phyloP scores from a whole-genome alignment of 148 eudicot genomes.

The Camellia lanceoleosa region DNA sequence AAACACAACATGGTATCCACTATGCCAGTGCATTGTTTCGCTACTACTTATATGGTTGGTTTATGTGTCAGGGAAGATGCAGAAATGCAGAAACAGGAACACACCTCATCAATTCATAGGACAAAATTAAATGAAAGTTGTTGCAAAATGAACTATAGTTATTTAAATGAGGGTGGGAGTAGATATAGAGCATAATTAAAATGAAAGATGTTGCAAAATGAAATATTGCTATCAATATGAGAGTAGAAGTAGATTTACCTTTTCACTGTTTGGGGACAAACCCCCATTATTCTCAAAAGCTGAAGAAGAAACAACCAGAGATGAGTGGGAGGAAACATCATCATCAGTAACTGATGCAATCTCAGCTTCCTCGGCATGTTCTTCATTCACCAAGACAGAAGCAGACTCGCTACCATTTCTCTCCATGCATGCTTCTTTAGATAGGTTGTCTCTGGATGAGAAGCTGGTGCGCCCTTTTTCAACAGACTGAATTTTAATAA shows the following conservation, averaged over 20 bases:
- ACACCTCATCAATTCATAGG: not conserved
- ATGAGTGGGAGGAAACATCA: slow-evolving; percentile 77
- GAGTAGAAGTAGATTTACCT: slow-evolving; percentile 35
- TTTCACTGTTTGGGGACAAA: slow-evolving; percentile 35
- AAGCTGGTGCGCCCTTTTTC: slow-evolving; percentile 50
- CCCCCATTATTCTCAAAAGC: slow-evolving; percentile 43
- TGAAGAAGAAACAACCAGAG: slow-evolving; percentile 50
- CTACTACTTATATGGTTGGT: not conserved
- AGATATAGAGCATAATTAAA: not conserved
- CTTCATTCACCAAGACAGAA: slow-evolving; percentile 68
- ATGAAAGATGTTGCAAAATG: not conserved
- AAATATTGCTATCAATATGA: not conserved
- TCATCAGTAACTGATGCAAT: slow-evolving; percentile 65
- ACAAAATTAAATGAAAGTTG: not conserved
- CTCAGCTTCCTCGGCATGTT: slow-evolving; percentile 91
- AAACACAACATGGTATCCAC: not conserved
- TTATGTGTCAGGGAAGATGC: not conserved
- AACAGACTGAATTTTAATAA: slow-evolving; percentile 54
- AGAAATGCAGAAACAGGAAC: not conserved
- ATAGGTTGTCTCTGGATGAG: slow-evolving; percentile 46
- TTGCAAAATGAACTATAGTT: not conserved
- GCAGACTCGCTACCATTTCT: slow-evolving; percentile 55
- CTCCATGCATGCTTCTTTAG: slow-evolving; percentile 56
- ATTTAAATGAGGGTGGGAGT: too few relatives aligned
- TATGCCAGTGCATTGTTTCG: not conserved